Base-by-base conservation (phyloP, 176 grass and related monocot genomes). In the Lolium perenne region DNA sequence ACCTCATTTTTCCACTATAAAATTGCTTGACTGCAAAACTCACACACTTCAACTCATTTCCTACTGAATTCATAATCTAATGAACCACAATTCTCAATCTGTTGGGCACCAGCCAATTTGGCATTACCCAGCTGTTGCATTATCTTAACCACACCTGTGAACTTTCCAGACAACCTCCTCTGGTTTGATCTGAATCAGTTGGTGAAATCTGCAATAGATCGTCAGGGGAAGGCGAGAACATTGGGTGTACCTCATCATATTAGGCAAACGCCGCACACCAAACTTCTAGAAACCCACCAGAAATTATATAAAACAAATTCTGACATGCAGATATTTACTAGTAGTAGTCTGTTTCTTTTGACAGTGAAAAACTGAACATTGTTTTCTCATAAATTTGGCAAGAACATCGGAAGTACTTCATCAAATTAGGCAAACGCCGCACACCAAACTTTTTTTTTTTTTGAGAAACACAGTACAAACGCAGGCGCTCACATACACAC, bases 1-100 rank as follows among this genome's bases (percentile, higher is more conserved):
- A 14, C 17, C 64, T 45, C 82, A 57, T 72, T 74, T 49, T 49
- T 6, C 72, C 55, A 58, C 9, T 73, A 54, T 43, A 62, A 85
- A 86, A 82, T 43, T 8, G 50, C 18, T 49, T 48, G 50, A 21
- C 51, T 66, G 62, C 8, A 76, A 73, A 43, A 81, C 48, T 22
- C 11, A 29, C 41, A 79, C 35, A 62, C 77, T 40, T 89, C 79
- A 67, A 1, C 45, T 57, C 84, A 20, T 35, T 10, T 46, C 4
- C 48, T 59, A 18, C 3, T 1, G 48, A 76, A 48, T 21, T 43
- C 61, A n/a, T 3, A 74, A 74, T 85, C 60, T 69, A 41, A 60
- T 85, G 38, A 12, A 4, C 10, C 16, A 7, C 45, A 1, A n/a
- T n/a, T n/a, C 59, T 35, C 35, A 22, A 5, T 35, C 23, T 53